These are phyloP conservation scores for Magnusiomyces clavatus DNA, from an alignment of 1,139 yeast genomes.

Conservation along the genomic window DNA sequence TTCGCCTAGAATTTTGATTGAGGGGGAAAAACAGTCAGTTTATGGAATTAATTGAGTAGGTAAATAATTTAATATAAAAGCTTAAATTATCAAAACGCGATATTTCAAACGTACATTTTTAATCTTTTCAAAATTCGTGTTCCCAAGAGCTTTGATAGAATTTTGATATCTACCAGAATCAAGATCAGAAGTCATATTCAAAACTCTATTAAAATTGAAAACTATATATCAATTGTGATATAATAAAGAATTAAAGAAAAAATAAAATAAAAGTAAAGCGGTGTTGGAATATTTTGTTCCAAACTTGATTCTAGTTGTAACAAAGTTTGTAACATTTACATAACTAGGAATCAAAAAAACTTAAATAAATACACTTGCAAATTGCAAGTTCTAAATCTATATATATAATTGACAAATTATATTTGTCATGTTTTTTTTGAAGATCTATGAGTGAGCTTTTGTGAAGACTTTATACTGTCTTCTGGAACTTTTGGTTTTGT, in stretches of 20 bases:
- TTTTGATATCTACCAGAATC: conserved; percentile 12
- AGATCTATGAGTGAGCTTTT: background rate
- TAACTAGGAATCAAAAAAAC: too few species aligned
- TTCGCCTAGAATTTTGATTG: conserved; percentile 18
- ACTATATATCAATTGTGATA: background rate
- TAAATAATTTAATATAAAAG: background rate
- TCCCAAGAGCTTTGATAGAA: conserved; percentile 18
- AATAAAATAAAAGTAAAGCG: background rate
- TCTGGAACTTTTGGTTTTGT: too few species aligned
- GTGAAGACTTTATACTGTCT: background rate
- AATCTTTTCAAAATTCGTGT: conserved; percentile 12
- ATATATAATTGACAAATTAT: background rate
- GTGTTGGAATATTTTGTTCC: too few species aligned
- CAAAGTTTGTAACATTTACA: too few species aligned
- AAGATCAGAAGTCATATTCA: background rate
- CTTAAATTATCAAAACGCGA: too few species aligned
- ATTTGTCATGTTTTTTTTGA: background rate
- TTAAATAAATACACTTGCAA: too few species aligned
- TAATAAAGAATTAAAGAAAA: background rate
- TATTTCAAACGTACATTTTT: conserved; percentile 14
- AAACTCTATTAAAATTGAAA: background rate
- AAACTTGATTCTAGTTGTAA: too few species aligned
- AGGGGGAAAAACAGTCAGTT: background rate
- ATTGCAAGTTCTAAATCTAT: too few species aligned
- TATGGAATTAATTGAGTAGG: background rate